phyloP scores from a whole-genome alignment of 2,329 filamentous ascomycete species.

The Aspergillus sp. region DNA sequence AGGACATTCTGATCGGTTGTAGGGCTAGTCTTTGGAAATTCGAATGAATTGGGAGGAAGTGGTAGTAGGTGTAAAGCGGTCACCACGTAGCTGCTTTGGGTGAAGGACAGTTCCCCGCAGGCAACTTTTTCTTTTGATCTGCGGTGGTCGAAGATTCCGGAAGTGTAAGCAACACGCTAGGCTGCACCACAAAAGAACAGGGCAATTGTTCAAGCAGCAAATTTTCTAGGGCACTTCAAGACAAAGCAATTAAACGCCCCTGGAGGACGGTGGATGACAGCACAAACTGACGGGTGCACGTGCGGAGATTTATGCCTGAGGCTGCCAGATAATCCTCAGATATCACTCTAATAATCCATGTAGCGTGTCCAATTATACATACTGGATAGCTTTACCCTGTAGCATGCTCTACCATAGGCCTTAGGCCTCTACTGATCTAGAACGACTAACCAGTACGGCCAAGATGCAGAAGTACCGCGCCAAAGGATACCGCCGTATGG shows the following conservation, averaged over 20 bases:
- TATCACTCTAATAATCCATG: neutral
- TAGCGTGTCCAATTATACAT: neutral
- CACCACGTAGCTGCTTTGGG: neutral
- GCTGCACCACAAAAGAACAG: neutral
- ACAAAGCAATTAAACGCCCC: neutral
- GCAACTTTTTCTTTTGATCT: constrained; percentile 6
- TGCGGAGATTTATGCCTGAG: constrained; percentile 18
- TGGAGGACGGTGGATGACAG: neutral
- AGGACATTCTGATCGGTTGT: constrained; percentile 19
- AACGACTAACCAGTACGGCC: too few species aligned
- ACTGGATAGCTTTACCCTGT: too few species aligned
- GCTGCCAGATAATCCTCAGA: constrained; percentile 4
- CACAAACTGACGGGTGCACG: constrained; percentile 8
- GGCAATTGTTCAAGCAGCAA: neutral
- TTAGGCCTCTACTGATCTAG: too few species aligned
- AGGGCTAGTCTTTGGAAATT: constrained; percentile 1
- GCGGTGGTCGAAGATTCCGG: constrained; percentile 25
- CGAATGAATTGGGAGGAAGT: constrained; percentile 2
- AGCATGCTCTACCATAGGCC: too few species aligned
- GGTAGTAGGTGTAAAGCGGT: constrained; percentile 1
- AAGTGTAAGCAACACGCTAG: constrained; percentile 9
- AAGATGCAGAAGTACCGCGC: constrained; percentile 7
- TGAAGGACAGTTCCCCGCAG: constrained; percentile 6
- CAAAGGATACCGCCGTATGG: constrained; percentile 18
- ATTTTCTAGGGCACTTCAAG: neutral